Base-by-base conservation (phyloP, 164 flowering plant genomes). In the Annona squamosa region DNA sequence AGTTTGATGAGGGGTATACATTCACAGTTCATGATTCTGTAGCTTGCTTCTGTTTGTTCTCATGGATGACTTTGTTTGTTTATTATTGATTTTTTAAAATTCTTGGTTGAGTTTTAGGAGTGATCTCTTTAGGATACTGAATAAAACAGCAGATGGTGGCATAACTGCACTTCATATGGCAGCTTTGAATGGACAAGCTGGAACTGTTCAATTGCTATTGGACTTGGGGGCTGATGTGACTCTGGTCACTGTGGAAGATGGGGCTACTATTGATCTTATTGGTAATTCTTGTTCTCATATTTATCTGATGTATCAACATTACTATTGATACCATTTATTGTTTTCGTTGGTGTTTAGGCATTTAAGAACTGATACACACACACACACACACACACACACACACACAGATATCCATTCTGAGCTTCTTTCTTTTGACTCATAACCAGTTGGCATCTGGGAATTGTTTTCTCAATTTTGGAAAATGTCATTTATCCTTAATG, bases 81-180 rank as follows among this genome's bases (percentile, higher is more conserved):
- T 41, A 6, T 26, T 41, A 56, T 42, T 37, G 16, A 19, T 42
- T 37, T 56, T 10, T 13, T 48, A 26, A 26, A 26, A 4, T 71
- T 59, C 26, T 70, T 62, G 64, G 73, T 74, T 69, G 41, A 62
- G 74, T 73, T 45, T 2, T 46, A 66, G 68, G 78, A 94, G 97
- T 75, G 85, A 81, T 61, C 88, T 94, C n/a, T 64, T 43, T 73
- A 78, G 85, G 62, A 81, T 89, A 72, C 80, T 90, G 65, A 94
- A 90, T 79, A 84, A 79, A 76, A 79, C 94, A 5, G 91, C 97
- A 56, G 99, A 94, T 84, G 99, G 97, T 77, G 97, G 99, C 4
- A 82, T 92, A 69, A 94, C 99, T 74, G 95, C 99, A 17, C 88
- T 94, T 59, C 97, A 94, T 82, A 92, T 94, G 99, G 97, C 97